These are phyloP conservation scores for Juglanconis sp. DNA, from an alignment of 2,329 filamentous ascomycete genomes.

Conservation along the genomic window DNA sequence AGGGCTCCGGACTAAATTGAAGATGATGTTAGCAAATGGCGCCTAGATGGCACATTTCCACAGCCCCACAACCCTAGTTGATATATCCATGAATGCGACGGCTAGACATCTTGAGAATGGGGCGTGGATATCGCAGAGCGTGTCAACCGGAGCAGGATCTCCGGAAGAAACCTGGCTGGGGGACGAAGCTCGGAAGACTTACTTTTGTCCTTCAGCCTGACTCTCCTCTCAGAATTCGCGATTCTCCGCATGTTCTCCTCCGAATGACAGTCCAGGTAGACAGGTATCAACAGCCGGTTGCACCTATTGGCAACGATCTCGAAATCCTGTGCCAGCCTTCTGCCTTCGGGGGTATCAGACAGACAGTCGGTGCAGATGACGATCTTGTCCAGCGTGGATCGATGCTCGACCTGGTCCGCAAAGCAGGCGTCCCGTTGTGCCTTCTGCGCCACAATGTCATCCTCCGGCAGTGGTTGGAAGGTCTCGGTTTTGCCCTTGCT, in stretches of 20 bases:
- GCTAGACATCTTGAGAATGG: not conserved
- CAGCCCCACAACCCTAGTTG: too few species aligned
- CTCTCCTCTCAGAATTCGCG: conserved; percentile 21
- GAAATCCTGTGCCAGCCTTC: conserved; percentile 22
- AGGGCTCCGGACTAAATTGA: conserved; percentile 15
- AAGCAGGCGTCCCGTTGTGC: conserved; percentile 23
- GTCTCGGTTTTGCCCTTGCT: conserved; percentile 6
- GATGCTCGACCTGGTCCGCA: conserved; percentile 22
- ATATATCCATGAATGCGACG: too few species aligned
- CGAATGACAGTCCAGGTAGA: conserved; percentile 24
- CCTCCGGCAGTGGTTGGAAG: conserved; percentile 7
- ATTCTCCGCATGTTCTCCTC: conserved; percentile 25
- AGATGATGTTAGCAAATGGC: not conserved
- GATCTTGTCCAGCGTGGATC: conserved; percentile 19
- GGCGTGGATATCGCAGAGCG: too few species aligned
- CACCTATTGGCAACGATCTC: conserved; percentile 23
- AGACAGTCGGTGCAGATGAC: conserved; percentile 29
- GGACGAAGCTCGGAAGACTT: not conserved
- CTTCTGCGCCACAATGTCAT: conserved; percentile 10
- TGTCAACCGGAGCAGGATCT: not conserved
- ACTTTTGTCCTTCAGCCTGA: conserved; percentile 20
- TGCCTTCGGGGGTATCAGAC: conserved; percentile 24
- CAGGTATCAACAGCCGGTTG: conserved; percentile 26
- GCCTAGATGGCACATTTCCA: not conserved
- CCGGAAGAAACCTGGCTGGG: not conserved